A percentile compares a stretch with the other conserved stretches of the same genome.
Evolutionary conservation across 768 basidiomycete genomes (phyloP).

Genomic region (Paxillus rubicundulus): DNA sequence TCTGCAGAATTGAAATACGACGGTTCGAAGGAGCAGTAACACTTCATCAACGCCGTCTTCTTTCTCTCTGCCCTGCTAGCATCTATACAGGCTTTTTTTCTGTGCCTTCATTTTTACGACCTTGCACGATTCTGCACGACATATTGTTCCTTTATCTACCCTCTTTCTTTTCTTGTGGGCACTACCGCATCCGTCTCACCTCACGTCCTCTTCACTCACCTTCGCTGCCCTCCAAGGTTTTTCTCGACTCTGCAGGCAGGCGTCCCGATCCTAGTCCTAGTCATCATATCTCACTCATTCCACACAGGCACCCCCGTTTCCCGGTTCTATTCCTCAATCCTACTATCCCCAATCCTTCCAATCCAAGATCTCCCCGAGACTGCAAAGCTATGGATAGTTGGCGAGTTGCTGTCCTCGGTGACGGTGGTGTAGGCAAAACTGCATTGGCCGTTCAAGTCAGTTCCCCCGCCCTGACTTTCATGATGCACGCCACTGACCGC

Average conservation of each 20-base stretch:
- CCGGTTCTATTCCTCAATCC: slow-evolving; percentile 28
- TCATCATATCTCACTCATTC: slow-evolving; percentile 10
- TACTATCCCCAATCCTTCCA: slow-evolving; percentile 18
- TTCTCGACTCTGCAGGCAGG: slow-evolving; percentile 12
- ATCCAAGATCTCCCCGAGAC: slow-evolving; percentile 10
- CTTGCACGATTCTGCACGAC: slow-evolving; percentile 69
- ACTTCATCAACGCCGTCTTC: slow-evolving; percentile 34
- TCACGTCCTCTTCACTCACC: slow-evolving; percentile 33
- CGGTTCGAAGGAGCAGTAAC: slow-evolving; percentile 29
- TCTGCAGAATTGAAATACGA: slow-evolving; percentile 34
- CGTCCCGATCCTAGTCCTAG: neutral
- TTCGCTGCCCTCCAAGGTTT: slow-evolving; percentile 22
- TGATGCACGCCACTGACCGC: slow-evolving; percentile 9
- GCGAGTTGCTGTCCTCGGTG: slow-evolving; percentile 94
- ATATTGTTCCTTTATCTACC: slow-evolving; percentile 38
- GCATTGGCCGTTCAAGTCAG: slow-evolving; percentile 91
- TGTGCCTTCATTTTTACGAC: slow-evolving; percentile 54
- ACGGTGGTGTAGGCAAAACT: slow-evolving; percentile 97
- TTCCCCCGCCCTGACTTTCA: neutral
- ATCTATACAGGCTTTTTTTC: slow-evolving; percentile 21
- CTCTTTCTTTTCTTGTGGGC: slow-evolving; percentile 38
- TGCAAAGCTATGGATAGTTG: slow-evolving; percentile 78
- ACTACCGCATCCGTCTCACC: slow-evolving; percentile 21
- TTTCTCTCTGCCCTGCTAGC: slow-evolving; percentile 23
- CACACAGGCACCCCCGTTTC: slow-evolving; percentile 15